phyloP scores from a whole-genome alignment of 2,329 filamentous ascomycete genomes.

The Ceratocystis cacaofunesta region DNA sequence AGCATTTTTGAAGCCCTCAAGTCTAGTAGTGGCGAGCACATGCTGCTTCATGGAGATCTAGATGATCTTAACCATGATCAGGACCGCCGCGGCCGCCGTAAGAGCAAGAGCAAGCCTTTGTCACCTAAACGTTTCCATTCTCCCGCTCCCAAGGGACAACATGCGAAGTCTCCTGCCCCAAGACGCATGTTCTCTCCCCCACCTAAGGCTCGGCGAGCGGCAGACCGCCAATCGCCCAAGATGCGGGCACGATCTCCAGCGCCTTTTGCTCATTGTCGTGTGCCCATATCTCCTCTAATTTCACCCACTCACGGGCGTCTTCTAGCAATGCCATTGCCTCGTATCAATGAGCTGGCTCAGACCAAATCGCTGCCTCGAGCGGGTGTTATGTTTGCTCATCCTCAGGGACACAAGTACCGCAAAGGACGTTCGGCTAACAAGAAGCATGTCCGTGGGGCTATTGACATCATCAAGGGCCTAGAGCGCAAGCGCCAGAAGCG shows the following conservation, averaged over 20 bases:
- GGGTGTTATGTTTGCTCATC: slow-evolving; percentile 48
- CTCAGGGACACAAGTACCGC: slow-evolving; percentile 26
- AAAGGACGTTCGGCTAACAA: slow-evolving; percentile 31
- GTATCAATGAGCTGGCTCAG: not conserved
- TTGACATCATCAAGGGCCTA: slow-evolving; percentile 92
- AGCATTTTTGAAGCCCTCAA: slow-evolving; percentile 40
- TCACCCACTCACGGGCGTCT: slow-evolving; percentile 36
- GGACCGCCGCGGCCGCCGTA: slow-evolving; percentile 31
- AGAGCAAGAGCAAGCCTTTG: slow-evolving; percentile 38
- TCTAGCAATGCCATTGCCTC: slow-evolving; percentile 28
- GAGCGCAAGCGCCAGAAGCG: slow-evolving; percentile 88
- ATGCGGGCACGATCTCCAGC: slow-evolving; percentile 34
- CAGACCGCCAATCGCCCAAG: slow-evolving; percentile 10
- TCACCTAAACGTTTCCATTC: slow-evolving; percentile 31
- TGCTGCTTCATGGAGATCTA: slow-evolving; percentile 48
- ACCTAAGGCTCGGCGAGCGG: slow-evolving; percentile 24
- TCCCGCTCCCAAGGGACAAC: slow-evolving; percentile 28
- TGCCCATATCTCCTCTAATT: slow-evolving; percentile 53
- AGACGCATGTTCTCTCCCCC: slow-evolving; percentile 27
- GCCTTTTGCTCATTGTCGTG: slow-evolving; percentile 46
- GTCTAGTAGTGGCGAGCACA: slow-evolving; percentile 13
- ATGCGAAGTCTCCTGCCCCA: slow-evolving; percentile 24
- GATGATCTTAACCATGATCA: slow-evolving; percentile 46
- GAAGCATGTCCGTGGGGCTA: slow-evolving; percentile 71
- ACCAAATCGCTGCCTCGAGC: slow-evolving; percentile 80